Evolutionary conservation across 176 grass and related monocot genomes (phyloP).

Genomic region (Eleusine coracana): DNA sequence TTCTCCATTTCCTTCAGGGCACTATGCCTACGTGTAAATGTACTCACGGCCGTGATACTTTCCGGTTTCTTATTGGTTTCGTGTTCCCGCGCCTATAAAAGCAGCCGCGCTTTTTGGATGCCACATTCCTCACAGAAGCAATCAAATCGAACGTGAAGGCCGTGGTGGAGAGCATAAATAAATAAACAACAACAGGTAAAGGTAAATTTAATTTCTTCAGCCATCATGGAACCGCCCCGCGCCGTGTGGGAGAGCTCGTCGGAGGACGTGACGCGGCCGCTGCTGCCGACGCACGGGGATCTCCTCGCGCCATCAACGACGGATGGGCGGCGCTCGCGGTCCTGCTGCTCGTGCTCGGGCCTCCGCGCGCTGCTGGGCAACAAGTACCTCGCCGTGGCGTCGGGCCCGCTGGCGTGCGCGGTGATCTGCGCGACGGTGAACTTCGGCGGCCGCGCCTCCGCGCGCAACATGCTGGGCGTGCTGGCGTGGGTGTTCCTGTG

Average conservation of each 20-base stretch:
- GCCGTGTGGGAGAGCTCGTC: slow-evolving; percentile 37
- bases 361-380: slow-evolving; percentile 43
- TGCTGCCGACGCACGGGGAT: slow-evolving; percentile 52
- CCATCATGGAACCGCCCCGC: slow-evolving; percentile 39
- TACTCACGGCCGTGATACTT: background rate
- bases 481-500: slow-evolving; percentile 91
- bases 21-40: background rate
- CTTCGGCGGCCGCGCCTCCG: slow-evolving; percentile 43
- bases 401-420: slow-evolving; percentile 60
- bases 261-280: slow-evolving; percentile 48
- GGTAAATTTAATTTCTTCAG: background rate
- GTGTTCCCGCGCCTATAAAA: slow-evolving; percentile 42
- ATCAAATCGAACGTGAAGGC: slow-evolving; percentile 16
- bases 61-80: background rate
- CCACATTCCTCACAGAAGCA: background rate
- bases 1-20: background rate
- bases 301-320: background rate
- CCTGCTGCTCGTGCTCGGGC: background rate
- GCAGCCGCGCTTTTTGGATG: background rate
- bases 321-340: background rate
- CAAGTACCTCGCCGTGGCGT: slow-evolving; percentile 56
- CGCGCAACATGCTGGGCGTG: slow-evolving; percentile 86
- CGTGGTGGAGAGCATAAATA: background rate
- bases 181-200: background rate
- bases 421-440: slow-evolving; percentile 45